Evolutionary conservation across 176 grass and related monocot genomes (phyloP).

Genomic region (Olyra latifolia): DNA sequence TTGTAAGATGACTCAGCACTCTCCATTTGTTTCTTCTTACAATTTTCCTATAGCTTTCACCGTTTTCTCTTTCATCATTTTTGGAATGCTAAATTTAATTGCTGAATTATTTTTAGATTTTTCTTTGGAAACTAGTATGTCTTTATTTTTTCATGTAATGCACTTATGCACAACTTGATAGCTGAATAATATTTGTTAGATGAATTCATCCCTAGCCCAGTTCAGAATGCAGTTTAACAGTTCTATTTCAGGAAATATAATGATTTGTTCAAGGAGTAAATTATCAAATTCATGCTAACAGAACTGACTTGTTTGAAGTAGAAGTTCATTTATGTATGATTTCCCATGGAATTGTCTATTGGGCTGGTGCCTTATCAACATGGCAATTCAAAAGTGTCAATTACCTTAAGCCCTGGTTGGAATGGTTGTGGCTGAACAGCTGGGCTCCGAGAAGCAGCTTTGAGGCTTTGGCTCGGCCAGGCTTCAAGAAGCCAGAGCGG

Average conservation of each 20-base stretch:
- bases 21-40: conserved; percentile 14
- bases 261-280: neutral
- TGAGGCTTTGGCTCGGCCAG: too few species aligned
- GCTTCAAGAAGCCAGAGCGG: too few species aligned
- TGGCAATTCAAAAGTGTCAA: neutral
- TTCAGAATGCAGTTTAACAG: neutral
- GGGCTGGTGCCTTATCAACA: conserved; percentile 1
- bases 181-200: neutral
- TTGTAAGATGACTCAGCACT: conserved; percentile 52
- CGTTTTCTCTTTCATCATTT: neutral
- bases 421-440: too few species aligned
- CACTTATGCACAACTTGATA: neutral
- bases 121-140: neutral
- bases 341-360: neutral
- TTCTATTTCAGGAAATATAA: neutral
- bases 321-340: neutral
- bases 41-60: neutral
- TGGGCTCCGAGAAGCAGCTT: too few species aligned
- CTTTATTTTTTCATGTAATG: conserved; percentile 9
- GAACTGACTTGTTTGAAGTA: neutral
- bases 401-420: too few species aligned
- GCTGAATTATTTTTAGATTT: neutral
- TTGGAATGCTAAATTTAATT: neutral
- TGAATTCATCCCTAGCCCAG: neutral
- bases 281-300: neutral